Percentiles rank a stretch among this genome's conserved stretches.
phyloP scores from a whole-genome alignment of 345 rosid genomes.

The Cardamine resedifolia region DNA sequence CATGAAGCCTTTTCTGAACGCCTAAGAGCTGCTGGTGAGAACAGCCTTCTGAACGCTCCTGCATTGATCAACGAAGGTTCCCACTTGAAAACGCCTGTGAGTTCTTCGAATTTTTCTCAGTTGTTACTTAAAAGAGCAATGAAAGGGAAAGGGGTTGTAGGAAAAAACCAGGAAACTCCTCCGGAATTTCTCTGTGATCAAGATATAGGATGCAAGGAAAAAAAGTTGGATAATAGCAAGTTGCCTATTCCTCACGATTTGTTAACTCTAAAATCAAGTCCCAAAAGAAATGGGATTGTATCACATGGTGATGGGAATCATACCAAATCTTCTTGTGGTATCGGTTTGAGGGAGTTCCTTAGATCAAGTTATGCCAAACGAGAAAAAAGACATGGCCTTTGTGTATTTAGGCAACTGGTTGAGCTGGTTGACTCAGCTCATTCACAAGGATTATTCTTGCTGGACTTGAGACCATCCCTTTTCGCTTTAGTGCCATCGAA shows the following conservation, averaged over 20 bases:
- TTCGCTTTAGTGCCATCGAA: slow-evolving; percentile 49
- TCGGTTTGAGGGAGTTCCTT: slow-evolving; percentile 64
- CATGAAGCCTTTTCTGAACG: slow-evolving; percentile 41
- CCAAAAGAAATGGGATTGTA: slow-evolving; percentile 29
- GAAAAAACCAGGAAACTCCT: slow-evolving; percentile 33
- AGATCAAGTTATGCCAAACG: slow-evolving; percentile 42
- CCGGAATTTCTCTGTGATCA: slow-evolving; percentile 26
- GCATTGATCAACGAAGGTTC: slow-evolving; percentile 27
- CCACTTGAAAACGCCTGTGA: slow-evolving; percentile 37
- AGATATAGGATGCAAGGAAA: slow-evolving; percentile 35
- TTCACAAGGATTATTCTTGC: slow-evolving; percentile 57
- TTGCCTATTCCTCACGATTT: slow-evolving; percentile 24
- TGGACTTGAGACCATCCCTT: slow-evolving; percentile 56
- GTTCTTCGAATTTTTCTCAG: slow-evolving; percentile 44
- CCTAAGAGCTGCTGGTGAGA: slow-evolving; percentile 41
- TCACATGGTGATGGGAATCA: slow-evolving; percentile 32
- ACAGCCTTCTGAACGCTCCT: slow-evolving; percentile 34
- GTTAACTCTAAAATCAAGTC: slow-evolving; percentile 32
- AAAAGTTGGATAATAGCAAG: slow-evolving; percentile 28
- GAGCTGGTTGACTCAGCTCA: slow-evolving; percentile 69
- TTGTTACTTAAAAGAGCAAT: slow-evolving; percentile 39
- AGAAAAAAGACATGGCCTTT: slow-evolving; percentile 47
- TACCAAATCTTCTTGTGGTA: slow-evolving; percentile 40
- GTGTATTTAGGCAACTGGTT: slow-evolving; percentile 61
- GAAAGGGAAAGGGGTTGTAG: slow-evolving; percentile 51